Percentiles rank a stretch among this genome's conserved stretches.
phyloP scores from a whole-genome alignment of 2,329 filamentous ascomycete genomes.

The Exophiala calicioides region DNA sequence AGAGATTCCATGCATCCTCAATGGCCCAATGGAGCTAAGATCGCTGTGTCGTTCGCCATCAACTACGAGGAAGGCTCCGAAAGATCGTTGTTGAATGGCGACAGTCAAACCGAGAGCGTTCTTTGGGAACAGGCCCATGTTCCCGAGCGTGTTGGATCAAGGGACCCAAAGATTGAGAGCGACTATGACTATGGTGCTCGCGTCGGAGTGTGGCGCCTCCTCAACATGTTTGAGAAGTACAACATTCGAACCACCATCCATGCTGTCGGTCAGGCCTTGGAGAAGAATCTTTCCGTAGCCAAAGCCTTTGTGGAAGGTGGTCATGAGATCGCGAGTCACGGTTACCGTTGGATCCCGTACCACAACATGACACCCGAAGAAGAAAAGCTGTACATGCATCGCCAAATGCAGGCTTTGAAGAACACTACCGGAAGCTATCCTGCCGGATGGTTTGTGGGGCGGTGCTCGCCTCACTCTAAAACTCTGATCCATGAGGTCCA shows the following conservation, averaged over 20 bases:
- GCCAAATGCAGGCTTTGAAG: slow-evolving; percentile 46
- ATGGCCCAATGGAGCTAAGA: slow-evolving; percentile 40
- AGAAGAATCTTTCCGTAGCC: slow-evolving; percentile 51
- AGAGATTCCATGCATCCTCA: slow-evolving; percentile 10
- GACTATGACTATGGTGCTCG: slow-evolving; percentile 57
- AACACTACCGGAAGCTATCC: slow-evolving; percentile 49
- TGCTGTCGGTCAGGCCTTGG: slow-evolving; percentile 52
- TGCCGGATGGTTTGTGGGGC: slow-evolving; percentile 54
- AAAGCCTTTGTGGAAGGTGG: slow-evolving; percentile 51
- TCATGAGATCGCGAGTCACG: slow-evolving; percentile 54
- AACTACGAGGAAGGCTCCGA: slow-evolving; percentile 42
- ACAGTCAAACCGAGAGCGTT: slow-evolving; percentile 11
- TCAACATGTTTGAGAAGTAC: slow-evolving; percentile 51
- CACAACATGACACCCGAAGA: slow-evolving; percentile 48
- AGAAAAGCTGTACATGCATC: slow-evolving; percentile 51
- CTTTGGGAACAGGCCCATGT: slow-evolving; percentile 16
- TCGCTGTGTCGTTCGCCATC: slow-evolving; percentile 50
- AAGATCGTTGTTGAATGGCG: slow-evolving; percentile 14
- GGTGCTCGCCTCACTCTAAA: slow-evolving; percentile 47
- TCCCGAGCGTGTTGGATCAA: slow-evolving; percentile 5
- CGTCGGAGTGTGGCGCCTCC: slow-evolving; percentile 53
- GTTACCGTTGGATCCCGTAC: slow-evolving; percentile 56
- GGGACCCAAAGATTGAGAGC: slow-evolving; percentile 50
- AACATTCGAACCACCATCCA: slow-evolving; percentile 55
- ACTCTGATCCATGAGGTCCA: slow-evolving; percentile 52